Evolutionary conservation across 2,329 filamentous ascomycete genomes (phyloP), one percentile per base, ranked within the genome.

Genomic region (Ascochyta koolunga): DNA sequence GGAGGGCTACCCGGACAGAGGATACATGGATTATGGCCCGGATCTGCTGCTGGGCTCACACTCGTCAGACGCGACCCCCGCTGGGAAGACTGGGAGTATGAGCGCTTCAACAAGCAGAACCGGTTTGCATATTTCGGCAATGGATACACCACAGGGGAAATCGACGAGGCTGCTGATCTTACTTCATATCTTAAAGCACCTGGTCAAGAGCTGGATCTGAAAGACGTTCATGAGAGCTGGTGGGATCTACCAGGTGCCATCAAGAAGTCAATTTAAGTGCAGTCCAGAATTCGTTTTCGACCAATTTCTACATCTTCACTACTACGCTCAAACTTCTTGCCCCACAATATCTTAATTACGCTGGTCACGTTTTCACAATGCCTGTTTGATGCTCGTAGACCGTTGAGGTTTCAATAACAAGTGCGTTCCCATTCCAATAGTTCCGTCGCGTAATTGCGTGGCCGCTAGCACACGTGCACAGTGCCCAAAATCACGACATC

Each of bases 21-120:
- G 4, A 85, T 91, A 21, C 86, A 89, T 58, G 88, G 87, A 0
- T 67, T 89, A 6, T 91, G 88, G 83, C 89, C 88, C 0, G 88
- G 88, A 0, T 88, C 85, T 60, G 86, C 86, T 1, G 78, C 82
- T 0, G 85, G 89, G 61, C 75, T 85, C 27, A 86, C 86, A 2
- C 79, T 83, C 13, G 78, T 88, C 7, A 77, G 85, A 21, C 75
- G 68, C n/a, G 79, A 82, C 37, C 83, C 83, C 1, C 70, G 83
- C 5, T 86, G 83, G 82, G 83, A 86, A 64, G 83, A 86, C 59
- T 86, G 77, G 72, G 81, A 83, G 53, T 86, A 82, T 63, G 78
- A 77, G 3, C 79, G 80, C 50, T 65, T 76, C 32, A 75, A 76
- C 36, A 68, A 68, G 56, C 75, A 72, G 7, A 83, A 83, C 64